These are phyloP conservation scores for Agrostemma githago DNA, from an alignment of 148 eudicot genomes.

Conservation along the genomic window DNA sequence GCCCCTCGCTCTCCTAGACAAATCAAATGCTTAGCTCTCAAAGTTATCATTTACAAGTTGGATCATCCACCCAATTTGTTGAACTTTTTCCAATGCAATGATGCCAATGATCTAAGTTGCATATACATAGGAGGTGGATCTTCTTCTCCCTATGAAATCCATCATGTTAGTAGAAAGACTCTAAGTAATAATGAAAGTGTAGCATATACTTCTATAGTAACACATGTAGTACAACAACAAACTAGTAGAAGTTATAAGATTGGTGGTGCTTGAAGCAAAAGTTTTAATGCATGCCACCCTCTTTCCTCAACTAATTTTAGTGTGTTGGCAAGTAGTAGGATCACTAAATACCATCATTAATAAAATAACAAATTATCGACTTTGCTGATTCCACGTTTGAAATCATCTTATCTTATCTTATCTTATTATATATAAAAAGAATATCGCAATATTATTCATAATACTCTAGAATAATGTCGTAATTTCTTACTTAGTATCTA, in stretches of 20 bases:
- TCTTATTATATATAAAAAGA: no score
- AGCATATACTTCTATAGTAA: not conserved
- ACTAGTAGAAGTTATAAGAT: not conserved
- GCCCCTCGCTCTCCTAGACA: no score
- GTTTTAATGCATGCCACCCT: conserved; percentile 22
- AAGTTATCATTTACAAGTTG: not conserved
- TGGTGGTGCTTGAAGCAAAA: conserved; percentile 25
- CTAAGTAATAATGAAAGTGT: not conserved
- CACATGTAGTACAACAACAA: conserved; percentile 1
- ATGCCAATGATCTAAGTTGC: conserved; percentile 2
- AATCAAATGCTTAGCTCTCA: no score
- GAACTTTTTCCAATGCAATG: conserved; percentile 13
- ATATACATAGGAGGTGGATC: not conserved
- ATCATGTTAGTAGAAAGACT: not conserved
- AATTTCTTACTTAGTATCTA: no score
- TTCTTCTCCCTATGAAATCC: not conserved
- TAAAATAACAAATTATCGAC: not conserved
- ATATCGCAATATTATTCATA: no score
- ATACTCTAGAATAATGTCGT: no score
- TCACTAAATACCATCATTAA: conserved; percentile 18
- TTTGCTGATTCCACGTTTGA: no score
- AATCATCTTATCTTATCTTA: no score
- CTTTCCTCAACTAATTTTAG: conserved; percentile 7
- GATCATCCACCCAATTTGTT: not conserved
- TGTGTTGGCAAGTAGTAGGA: conserved; percentile 21